Base-by-base conservation (phyloP, 108 stramenopile species). In the Nitzschia inconspicua region DNA sequence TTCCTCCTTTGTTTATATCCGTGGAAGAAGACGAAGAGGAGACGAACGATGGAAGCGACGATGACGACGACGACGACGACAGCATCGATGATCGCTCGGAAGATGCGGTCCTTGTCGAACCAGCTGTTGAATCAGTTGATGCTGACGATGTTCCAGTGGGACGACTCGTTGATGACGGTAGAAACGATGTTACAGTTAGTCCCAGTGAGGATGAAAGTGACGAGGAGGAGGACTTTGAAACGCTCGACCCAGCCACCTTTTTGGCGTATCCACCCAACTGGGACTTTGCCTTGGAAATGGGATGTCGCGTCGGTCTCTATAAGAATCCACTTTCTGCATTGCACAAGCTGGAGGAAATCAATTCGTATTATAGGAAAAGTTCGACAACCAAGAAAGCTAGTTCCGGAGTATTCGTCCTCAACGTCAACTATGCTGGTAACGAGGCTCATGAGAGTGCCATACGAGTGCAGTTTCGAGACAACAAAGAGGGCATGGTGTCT, bases 341-440 rank as follows among this genome's bases (percentile, higher is more conserved):
- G 2, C 67, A 77, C n/a, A 34, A 44, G 22, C 71, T 84, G 75
- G 25, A 77, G 0, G 59, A 75, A 49, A 69, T 82, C 28, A 47
- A 55, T n/a, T 22, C 23, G 2, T 76, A 58, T 39, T 83, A 66
- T 48, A 22, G 37, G 23, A 37, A 61, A 28, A 49, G 8, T 39
- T 46, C 55, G 2, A 16, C 13, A 3, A 31, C 51, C 10, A 26
- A 39, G 8, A 3, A 19, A 24, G 24, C n/a, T 3, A 24, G 30
- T 16, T 7, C 14, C 14, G 63, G 46, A 34, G 29, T 68, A 19
- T 91, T 73, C 69, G 59, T 94, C 0, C 73, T 94, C 20, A 94
- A 94, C 57, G 70, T 86, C 28, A 91, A 88, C 68, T 94, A 66
- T 64, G 93, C 89, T 16, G 89, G 93, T 3, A 88, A 84, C 47